These are phyloP conservation scores for Dalechampia spathulata DNA, from an alignment of 441 rosid genomes.

Conservation along the genomic window DNA sequence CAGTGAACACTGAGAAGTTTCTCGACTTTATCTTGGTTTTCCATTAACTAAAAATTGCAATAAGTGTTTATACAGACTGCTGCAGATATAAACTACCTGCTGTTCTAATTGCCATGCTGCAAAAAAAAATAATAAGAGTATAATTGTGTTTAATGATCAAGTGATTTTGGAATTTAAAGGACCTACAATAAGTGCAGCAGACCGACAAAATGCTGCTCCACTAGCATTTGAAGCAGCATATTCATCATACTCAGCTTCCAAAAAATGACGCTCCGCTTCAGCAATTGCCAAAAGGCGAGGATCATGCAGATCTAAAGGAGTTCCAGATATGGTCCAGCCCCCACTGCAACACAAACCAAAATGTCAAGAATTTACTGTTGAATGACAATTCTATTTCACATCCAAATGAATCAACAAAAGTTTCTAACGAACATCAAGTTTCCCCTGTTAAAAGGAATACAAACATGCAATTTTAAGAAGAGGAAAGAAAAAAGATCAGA, in stretches of 20 bases:
- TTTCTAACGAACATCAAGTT: background rate
- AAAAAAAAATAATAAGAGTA: background rate
- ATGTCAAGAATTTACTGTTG: background rate
- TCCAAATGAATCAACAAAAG: background rate
- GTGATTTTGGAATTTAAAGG: background rate
- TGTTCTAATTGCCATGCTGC: no score
- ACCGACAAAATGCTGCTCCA: constrained; percentile 92
- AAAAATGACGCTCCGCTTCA: constrained; percentile 77
- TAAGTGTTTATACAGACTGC: no score
- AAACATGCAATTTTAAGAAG: background rate
- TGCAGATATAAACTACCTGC: no score
- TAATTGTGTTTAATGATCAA: background rate
- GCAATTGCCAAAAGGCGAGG: constrained; percentile 87
- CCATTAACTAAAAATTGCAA: no score
- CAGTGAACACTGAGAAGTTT: background rate
- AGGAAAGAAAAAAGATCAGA: background rate
- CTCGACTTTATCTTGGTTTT: no score
- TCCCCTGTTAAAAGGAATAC: background rate
- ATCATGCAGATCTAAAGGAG: constrained; percentile 67
- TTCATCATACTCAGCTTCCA: constrained; percentile 82
- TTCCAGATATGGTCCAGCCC: constrained; percentile 94
- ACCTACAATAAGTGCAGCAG: constrained; percentile 82
- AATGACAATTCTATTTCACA: constrained; percentile 1
- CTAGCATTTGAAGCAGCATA: constrained; percentile 80
- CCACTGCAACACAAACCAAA: constrained; percentile 44